Evolutionary conservation across 768 basidiomycete genomes (phyloP).

Genomic region (Mycena kentingensis): DNA sequence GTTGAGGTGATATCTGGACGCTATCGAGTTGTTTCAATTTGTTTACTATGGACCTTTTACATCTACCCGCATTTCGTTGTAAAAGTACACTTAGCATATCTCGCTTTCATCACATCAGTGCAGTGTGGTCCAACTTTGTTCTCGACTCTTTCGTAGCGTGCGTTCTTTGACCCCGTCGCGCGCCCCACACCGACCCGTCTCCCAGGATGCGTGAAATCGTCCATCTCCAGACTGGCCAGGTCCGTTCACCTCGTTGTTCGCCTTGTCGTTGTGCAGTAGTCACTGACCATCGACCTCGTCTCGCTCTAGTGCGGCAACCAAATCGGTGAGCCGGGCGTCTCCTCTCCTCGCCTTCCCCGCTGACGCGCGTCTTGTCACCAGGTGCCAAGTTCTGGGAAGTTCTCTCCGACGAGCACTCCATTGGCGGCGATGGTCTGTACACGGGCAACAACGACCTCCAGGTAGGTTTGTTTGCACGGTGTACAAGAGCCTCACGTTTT

Average conservation of each 20-base stretch:
- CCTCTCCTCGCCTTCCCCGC: slow-evolving; percentile 4
- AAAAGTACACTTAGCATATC: too few species aligned
- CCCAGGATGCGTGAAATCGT: slow-evolving; percentile 98
- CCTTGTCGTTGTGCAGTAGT: slow-evolving; percentile 31
- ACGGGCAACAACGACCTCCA: slow-evolving; percentile 92
- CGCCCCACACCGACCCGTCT: slow-evolving; percentile 38
- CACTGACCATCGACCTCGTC: too few species aligned
- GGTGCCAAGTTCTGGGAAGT: slow-evolving; percentile 98
- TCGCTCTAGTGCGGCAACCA: slow-evolving; percentile 91
- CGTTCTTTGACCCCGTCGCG: neutral
- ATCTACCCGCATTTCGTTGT: too few species aligned
- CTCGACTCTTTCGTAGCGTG: neutral
- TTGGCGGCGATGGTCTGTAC: slow-evolving; percentile 91
- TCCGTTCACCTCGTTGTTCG: slow-evolving; percentile 35
- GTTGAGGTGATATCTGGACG: too few species aligned
- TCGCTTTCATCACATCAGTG: too few species aligned
- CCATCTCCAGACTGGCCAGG: slow-evolving; percentile 99
- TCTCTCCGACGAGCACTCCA: slow-evolving; percentile 97
- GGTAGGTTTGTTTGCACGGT: too few species aligned
- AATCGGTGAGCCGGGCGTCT: slow-evolving; percentile 61
- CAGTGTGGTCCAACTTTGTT: slow-evolving; percentile 3
- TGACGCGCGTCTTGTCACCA: slow-evolving; percentile 50
- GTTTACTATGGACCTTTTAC: too few species aligned
- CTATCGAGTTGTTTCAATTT: neutral
- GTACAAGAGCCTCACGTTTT: too few species aligned